Percentiles rank a stretch among this genome's conserved stretches.
phyloP scores from a whole-genome alignment of 2,329 filamentous ascomycete genomes.

The Camptophora hylomeconis region DNA sequence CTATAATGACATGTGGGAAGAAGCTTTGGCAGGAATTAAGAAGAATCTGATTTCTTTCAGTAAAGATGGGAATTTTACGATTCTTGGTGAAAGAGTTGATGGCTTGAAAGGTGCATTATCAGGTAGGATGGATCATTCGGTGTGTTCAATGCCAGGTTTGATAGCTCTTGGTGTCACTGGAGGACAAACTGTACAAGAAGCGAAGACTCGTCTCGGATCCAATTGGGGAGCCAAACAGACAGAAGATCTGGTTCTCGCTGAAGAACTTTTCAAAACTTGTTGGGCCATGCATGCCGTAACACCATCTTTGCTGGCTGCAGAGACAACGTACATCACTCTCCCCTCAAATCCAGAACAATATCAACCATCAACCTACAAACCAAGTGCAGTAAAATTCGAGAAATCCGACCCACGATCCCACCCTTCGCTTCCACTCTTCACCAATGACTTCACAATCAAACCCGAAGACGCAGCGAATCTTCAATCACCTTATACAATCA shows the following conservation, averaged over 20 bases:
- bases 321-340: constrained; percentile 89
- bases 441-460: no score
- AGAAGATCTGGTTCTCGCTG: constrained; percentile 73
- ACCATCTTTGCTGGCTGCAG: constrained; percentile 78
- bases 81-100: constrained; percentile 71
- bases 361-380: no score
- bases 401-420: no score
- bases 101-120: constrained; percentile 55
- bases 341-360: no score
- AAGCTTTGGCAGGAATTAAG: constrained; percentile 70
- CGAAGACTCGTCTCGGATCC: constrained; percentile 36
- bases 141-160: constrained; percentile 94
- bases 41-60: constrained; percentile 90
- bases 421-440: no score
- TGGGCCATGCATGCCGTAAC: constrained; percentile 95
- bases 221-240: constrained; percentile 67
- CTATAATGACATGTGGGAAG: constrained; percentile 87
- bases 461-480: constrained; percentile 80
- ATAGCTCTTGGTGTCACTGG: constrained; percentile 80
- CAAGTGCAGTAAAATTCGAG: no score
- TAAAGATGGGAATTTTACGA: constrained; percentile 64
- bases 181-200: constrained; percentile 61
- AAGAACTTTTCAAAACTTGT: constrained; percentile 90
- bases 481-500: constrained; percentile 91
- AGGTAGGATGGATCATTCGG: constrained; percentile 95